These are phyloP conservation scores for Cryptococcus neoformans DNA, from an alignment of 1,284 basidiomycete species.

Conservation along the genomic window DNA sequence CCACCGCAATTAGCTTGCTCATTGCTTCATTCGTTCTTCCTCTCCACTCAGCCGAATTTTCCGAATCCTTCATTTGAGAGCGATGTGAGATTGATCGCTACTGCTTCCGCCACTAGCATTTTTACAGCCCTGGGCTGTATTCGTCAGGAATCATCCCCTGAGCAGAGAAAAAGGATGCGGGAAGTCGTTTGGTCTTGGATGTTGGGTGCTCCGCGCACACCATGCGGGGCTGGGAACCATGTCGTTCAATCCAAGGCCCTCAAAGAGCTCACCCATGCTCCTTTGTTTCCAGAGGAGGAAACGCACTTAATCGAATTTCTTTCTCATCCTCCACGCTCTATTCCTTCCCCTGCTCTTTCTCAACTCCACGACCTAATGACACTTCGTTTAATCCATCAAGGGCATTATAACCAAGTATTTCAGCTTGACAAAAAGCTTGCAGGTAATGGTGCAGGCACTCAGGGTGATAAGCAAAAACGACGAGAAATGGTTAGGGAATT, in stretches of 20 bases:
- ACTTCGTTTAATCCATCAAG: slow-evolving; percentile 70
- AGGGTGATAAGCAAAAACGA: slow-evolving; percentile 52
- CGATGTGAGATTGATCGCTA: slow-evolving; percentile 23
- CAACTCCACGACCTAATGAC: slow-evolving; percentile 76
- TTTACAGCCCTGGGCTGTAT: slow-evolving; percentile 27
- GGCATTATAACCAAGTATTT: slow-evolving; percentile 67
- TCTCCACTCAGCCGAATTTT: slow-evolving; percentile 10
- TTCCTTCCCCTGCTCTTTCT: slow-evolving; percentile 56
- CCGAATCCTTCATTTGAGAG: slow-evolving; percentile 10
- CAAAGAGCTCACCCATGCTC: slow-evolving; percentile 38
- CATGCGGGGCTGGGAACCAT: slow-evolving; percentile 24
- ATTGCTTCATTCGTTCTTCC: slow-evolving; percentile 29
- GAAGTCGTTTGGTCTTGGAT: slow-evolving; percentile 40
- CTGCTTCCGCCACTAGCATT: slow-evolving; percentile 23
- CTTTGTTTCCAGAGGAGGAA: slow-evolving; percentile 39
- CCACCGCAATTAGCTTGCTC: slow-evolving; percentile 27
- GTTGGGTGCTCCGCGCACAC: slow-evolving; percentile 28
- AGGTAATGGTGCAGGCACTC: slow-evolving; percentile 44
- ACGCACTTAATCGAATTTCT: slow-evolving; percentile 40
- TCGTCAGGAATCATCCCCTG: slow-evolving; percentile 9
- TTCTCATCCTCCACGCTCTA: slow-evolving; percentile 50
- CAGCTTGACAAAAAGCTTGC: slow-evolving; percentile 62
- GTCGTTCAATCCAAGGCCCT: slow-evolving; percentile 29
- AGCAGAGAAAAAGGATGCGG: slow-evolving; percentile 15
- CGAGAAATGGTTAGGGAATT: slow-evolving; percentile 66